Percentiles rank a stretch among this genome's conserved stretches.
phyloP scores from a whole-genome alignment of 768 basidiomycete genomes.

The Leccinum uliginosum region DNA sequence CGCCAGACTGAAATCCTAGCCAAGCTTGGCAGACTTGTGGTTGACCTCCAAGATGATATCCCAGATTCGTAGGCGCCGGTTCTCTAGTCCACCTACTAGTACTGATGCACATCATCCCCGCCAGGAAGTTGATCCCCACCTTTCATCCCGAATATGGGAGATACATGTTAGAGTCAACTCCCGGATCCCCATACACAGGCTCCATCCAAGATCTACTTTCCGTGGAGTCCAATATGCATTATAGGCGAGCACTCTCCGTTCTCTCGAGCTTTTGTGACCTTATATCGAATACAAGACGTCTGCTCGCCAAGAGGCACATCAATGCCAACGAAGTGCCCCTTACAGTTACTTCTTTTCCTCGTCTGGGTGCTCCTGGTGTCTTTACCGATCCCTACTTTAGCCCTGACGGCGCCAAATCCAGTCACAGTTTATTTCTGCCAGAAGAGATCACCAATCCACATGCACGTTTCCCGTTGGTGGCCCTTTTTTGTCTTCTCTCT shows the following conservation, averaged over 20 bases:
- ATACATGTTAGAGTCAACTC: slow-evolving; percentile 98
- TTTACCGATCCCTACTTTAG: slow-evolving; percentile 90
- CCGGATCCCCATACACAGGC: slow-evolving; percentile 91
- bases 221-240: slow-evolving; percentile 94
- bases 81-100: background rate
- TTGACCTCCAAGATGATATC: slow-evolving; percentile 49
- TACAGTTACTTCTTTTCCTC: slow-evolving; percentile 93
- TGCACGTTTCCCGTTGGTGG: slow-evolving; percentile 91
- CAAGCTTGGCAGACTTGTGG: slow-evolving; percentile 65
- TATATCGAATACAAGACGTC: slow-evolving; percentile 50
- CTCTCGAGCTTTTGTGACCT: slow-evolving; percentile 3
- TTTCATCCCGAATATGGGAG: slow-evolving; percentile 99
- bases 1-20: slow-evolving; percentile 91
- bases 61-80: slow-evolving; percentile 51
- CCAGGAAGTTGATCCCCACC: slow-evolving; percentile 71
- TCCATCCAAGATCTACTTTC: slow-evolving; percentile 79
- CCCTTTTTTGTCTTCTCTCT: slow-evolving; percentile 7
- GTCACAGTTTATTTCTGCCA: slow-evolving; percentile 90
- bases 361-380: slow-evolving; percentile 80
- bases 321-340: slow-evolving; percentile 84
- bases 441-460: slow-evolving; percentile 97
- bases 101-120: background rate
- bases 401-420: slow-evolving; percentile 73
- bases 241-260: slow-evolving; percentile 49
- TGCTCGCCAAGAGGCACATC: slow-evolving; percentile 78